Percentiles rank a stretch among this genome's conserved stretches.
phyloP scores from a whole-genome alignment of 2,329 filamentous ascomycete genomes.

The Fusarium ramigenum region DNA sequence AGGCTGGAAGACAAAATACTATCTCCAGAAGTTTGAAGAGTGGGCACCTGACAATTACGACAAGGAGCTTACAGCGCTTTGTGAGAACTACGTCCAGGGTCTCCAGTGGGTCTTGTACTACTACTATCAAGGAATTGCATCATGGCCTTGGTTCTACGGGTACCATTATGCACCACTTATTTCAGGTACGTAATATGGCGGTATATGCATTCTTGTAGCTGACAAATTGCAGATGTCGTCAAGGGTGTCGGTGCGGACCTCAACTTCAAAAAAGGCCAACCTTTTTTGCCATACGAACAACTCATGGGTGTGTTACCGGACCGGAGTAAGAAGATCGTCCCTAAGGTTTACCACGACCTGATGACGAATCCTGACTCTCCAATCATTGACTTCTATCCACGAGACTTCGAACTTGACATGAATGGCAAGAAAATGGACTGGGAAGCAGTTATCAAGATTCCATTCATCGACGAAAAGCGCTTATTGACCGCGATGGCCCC shows the following conservation, averaged over 20 bases:
- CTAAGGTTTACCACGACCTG: constrained; percentile 83
- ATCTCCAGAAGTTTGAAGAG: constrained; percentile 84
- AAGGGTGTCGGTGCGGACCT: constrained; percentile 88
- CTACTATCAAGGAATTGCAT: constrained; percentile 96
- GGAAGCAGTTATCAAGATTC: constrained; percentile 99
- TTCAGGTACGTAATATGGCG: constrained; percentile 64
- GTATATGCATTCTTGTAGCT: constrained; percentile 49
- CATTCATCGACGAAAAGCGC: constrained; percentile 94
- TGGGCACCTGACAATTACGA: constrained; percentile 84
- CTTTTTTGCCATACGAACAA: constrained; percentile 94
- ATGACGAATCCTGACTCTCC: constrained; percentile 93
- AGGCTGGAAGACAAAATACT: constrained; percentile 95
- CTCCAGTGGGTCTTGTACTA: constrained; percentile 98
- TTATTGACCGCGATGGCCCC: constrained; percentile 86
- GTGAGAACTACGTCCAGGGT: constrained; percentile 97
- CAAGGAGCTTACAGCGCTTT: constrained; percentile 79
- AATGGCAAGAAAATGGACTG: constrained; percentile 99
- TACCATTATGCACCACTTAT: constrained; percentile 99
- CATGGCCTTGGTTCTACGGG: constrained; percentile 97
- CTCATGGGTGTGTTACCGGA: constrained; percentile 98
- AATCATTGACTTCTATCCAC: constrained; percentile 97
- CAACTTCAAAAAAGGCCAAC: constrained; percentile 92
- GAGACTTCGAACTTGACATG: constrained; percentile 98
- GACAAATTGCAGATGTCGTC: constrained; percentile 74
- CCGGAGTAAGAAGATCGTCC: constrained; percentile 96